phyloP scores from a whole-genome alignment of 2,329 filamentous ascomycete species.

The Acrodontium crateriforme region DNA sequence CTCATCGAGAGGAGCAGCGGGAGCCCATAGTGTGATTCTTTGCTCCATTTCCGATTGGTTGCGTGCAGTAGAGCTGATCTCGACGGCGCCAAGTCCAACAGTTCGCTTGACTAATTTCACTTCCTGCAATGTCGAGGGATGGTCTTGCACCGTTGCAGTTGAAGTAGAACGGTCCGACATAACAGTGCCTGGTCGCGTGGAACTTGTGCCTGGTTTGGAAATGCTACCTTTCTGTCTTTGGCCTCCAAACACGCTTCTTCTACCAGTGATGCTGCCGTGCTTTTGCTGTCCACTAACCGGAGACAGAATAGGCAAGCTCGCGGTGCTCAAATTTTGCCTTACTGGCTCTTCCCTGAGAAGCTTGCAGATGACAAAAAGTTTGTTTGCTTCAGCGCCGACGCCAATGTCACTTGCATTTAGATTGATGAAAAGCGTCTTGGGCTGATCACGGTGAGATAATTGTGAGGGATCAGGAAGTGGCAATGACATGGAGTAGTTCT shows the following conservation, averaged over 20 bases:
- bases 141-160: constrained; percentile 6
- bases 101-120: constrained; percentile 49
- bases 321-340: constrained; percentile 4
- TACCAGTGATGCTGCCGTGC: constrained; percentile 21
- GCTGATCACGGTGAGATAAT: constrained; percentile 49
- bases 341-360: constrained; percentile 48
- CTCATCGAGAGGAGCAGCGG: constrained; percentile 39
- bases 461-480: constrained; percentile 59
- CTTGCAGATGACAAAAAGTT: constrained; percentile 71
- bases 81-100: constrained; percentile 64
- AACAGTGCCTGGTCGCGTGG: constrained; percentile 13
- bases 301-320: constrained; percentile 7
- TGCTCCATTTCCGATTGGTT: constrained; percentile 12
- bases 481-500: constrained; percentile 68
- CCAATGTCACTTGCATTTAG: constrained; percentile 62
- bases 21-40: constrained; percentile 58
- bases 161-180: constrained; percentile 13
- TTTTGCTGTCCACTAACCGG: too few species aligned
- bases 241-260: constrained; percentile 52
- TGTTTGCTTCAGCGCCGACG: constrained; percentile 49
- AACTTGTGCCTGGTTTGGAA: constrained; percentile 7
- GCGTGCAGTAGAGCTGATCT: constrained; percentile 42
- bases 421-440: constrained; percentile 80
- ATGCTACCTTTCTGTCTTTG: constrained; percentile 30
- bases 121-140: constrained; percentile 12